Evolutionary conservation across 1,139 yeast species (phyloP).

Genomic region (Kurtzmaniella quercitrusa): DNA sequence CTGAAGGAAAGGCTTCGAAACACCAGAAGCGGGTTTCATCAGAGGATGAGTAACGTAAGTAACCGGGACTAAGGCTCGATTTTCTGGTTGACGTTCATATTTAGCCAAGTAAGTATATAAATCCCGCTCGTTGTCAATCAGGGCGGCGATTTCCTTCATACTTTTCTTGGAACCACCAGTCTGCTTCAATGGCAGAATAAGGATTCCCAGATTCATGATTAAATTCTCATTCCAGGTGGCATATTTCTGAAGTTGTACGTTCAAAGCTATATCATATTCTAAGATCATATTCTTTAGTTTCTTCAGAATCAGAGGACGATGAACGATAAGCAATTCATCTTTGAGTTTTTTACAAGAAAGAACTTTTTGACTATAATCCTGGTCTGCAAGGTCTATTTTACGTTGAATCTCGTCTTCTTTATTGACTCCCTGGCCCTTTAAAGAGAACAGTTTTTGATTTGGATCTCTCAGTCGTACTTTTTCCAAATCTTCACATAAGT

Average conservation of each 20-base stretch:
- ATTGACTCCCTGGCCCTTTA: conserved; percentile 72
- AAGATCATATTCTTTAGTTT: conserved; percentile 73
- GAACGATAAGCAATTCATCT: conserved; percentile 64
- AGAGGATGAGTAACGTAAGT: conserved; percentile 70
- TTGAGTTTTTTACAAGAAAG: conserved; percentile 68
- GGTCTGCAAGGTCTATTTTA: conserved; percentile 80
- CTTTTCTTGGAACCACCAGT: conserved; percentile 47
- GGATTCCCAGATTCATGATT: conserved; percentile 79
- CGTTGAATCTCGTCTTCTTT: conserved; percentile 87
- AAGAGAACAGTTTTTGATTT: conserved; percentile 71
- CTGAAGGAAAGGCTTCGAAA: conserved; percentile 38
- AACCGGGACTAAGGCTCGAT: conserved; percentile 53
- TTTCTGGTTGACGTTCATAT: conserved; percentile 35
- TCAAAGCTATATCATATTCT: conserved; percentile 85
- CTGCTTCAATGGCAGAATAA: conserved; percentile 63
- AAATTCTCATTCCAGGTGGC: conserved; percentile 84
- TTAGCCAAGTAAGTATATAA: conserved; percentile 64
- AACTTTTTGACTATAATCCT: conserved; percentile 78
- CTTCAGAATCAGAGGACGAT: conserved; percentile 74
- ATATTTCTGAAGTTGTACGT: conserved; percentile 82
- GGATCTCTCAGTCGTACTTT: conserved; percentile 80
- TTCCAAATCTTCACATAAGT: conserved; percentile 83
- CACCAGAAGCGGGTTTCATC: conserved; percentile 9
- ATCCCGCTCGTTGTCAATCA: conserved; percentile 80
- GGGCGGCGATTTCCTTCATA: conserved; percentile 70